Percentiles rank a stretch among this genome's conserved stretches.
phyloP scores from a whole-genome alignment of 2,329 filamentous ascomycete species.

The Fusarium scirpi region DNA sequence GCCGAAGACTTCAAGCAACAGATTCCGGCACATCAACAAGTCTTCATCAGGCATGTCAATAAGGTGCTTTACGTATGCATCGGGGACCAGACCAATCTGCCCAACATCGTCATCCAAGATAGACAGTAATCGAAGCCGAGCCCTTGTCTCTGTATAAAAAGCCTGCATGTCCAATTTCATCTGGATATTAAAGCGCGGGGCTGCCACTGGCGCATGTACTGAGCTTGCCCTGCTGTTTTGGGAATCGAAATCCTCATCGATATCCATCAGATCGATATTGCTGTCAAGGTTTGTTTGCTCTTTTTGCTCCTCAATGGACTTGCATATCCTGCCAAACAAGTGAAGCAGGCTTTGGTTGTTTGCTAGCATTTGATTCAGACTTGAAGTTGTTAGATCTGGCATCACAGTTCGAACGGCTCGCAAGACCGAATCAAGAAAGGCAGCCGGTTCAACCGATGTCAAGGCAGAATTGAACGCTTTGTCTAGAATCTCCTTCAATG shows the following conservation, averaged over 20 bases:
- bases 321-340: slow-evolving; percentile 57
- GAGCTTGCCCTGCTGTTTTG: slow-evolving; percentile 64
- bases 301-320: slow-evolving; percentile 38
- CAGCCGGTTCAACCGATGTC: slow-evolving; percentile 59
- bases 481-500: slow-evolving; percentile 57
- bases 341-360: slow-evolving; percentile 57
- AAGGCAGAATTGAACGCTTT: slow-evolving; percentile 56
- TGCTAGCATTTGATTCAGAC: slow-evolving; percentile 54
- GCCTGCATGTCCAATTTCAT: slow-evolving; percentile 57
- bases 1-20: slow-evolving; percentile 65
- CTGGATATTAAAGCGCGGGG: slow-evolving; percentile 61
- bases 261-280: slow-evolving; percentile 70
- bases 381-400: slow-evolving; percentile 56
- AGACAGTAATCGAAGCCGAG: slow-evolving; percentile 60
- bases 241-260: slow-evolving; percentile 74
- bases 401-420: slow-evolving; percentile 59
- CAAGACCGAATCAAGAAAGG: slow-evolving; percentile 62
- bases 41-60: slow-evolving; percentile 64
- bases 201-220: slow-evolving; percentile 51
- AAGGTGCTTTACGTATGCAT: slow-evolving; percentile 63
- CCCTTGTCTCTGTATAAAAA: slow-evolving; percentile 62
- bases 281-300: slow-evolving; percentile 47
- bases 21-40: slow-evolving; percentile 62
- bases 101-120: slow-evolving; percentile 57
- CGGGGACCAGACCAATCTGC: slow-evolving; percentile 63